Evolutionary conservation across 257 asterid species (phyloP).

Genomic region (Solanum clarkiae): DNA sequence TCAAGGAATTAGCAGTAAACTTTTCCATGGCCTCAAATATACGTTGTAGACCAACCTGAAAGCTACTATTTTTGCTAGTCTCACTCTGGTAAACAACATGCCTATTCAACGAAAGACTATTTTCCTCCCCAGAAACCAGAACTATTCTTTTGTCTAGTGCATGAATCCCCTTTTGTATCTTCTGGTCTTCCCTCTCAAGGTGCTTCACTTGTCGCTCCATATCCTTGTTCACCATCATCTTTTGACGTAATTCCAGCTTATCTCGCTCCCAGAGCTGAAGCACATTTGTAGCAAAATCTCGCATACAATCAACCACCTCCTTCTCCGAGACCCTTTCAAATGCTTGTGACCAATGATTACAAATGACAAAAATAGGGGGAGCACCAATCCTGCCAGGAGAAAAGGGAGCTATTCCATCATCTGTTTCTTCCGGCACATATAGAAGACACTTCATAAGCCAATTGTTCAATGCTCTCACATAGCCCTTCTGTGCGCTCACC

Average conservation of each 20-base stretch:
- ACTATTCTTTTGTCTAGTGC: conserved; percentile 66
- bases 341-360: conserved; percentile 84
- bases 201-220: conserved; percentile 65
- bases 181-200: conserved; percentile 81
- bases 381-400: conserved; percentile 96
- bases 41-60: conserved; percentile 64
- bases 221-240: conserved; percentile 57
- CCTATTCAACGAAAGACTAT: conserved; percentile 33
- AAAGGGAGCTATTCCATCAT: conserved; percentile 81
- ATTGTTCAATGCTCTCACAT: conserved; percentile 50
- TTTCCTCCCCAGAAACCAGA: conserved; percentile 33
- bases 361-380: conserved; percentile 68
- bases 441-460: conserved; percentile 94
- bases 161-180: conserved; percentile 75
- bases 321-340: conserved; percentile 65
- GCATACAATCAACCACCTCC: conserved; percentile 73
- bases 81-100: conserved; percentile 79
- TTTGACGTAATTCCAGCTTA: conserved; percentile 57
- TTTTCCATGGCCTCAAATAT: conserved; percentile 87
- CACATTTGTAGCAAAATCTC: conserved; percentile 53
- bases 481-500: conserved; percentile 74
- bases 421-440: conserved; percentile 85
- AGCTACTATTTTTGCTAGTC: conserved; percentile 49
- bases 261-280: conserved; percentile 77
- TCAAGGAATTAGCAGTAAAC: conserved; percentile 44